Base-by-base conservation (phyloP, 768 basidiomycete species). In the Macrolepiota albuminosa region DNA sequence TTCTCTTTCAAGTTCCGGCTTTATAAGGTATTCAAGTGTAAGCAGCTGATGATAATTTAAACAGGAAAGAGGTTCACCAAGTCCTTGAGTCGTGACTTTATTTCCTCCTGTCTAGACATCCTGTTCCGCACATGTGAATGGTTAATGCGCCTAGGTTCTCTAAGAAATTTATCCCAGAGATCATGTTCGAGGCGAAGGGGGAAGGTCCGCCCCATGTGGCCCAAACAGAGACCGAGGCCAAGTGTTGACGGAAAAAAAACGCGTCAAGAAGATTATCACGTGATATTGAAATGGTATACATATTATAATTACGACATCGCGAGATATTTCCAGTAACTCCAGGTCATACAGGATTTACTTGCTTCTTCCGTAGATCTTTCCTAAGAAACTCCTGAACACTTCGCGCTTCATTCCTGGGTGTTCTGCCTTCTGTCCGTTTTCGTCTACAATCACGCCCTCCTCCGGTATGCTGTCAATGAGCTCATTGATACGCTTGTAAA, bases 371-470 rank as follows among this genome's bases (percentile, higher is more conserved):
- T 86, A 84, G 39, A 98, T 95, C 81, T 98, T 98, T 61, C 82
- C 81, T 70, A 98, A 75, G 78, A 97, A 98, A 66, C 81, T 86
- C 61, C 79, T 81, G 74, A 98, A 96, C 59, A 97, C 89, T 62
- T 85, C 86, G 56, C 77, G 73, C 69, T 73, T 83, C 75, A 87
- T 69, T 26, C 78, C 78, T 33, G 53, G 57, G 11, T 66, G 64
- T 6, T 62, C 61, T 29, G 62, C 60, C 42, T 62, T 63, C 34
- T 61, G 47, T 0, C 72, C 73, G 61, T 76, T 73, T 13, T 71
- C 76, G 11, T 66, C 70, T 8, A 65, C 57, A 33, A 66, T 67
- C 40, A 56, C 63, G 48, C 70, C 68, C 8, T 69, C 71, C 76
- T 92, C 92, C 0, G 88, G 87, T 31, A 97, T 88, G 9, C 69